A percentile compares a stretch with the other conserved stretches of the same genome.
These are phyloP conservation scores for Phytopythium ostracodes DNA, from an alignment of 352 stramenopile species.

Conservation along the genomic window DNA sequence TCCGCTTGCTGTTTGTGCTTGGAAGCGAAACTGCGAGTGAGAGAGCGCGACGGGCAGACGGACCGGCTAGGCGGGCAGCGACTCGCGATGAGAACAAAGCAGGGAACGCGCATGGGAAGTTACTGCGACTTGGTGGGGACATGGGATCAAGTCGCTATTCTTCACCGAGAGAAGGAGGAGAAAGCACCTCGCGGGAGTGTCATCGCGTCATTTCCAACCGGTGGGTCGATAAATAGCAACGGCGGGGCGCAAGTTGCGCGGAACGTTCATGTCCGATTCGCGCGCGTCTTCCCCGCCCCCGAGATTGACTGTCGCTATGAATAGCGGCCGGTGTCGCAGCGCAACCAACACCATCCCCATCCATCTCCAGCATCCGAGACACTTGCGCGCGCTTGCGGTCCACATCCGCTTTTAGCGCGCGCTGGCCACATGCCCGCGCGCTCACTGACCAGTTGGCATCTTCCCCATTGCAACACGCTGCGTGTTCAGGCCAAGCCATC, in stretches of 20 bases:
- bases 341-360: not conserved
- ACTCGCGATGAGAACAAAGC: not conserved
- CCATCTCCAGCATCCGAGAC: too few species aligned
- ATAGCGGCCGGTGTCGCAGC: not conserved
- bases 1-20: not conserved
- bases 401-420: not conserved
- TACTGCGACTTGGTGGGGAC: not conserved
- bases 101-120: not conserved
- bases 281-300: not conserved
- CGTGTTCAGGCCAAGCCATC: not conserved
- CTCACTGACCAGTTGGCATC: not conserved
- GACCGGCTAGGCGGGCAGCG: not conserved
- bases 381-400: not conserved
- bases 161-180: not conserved
- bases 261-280: constrained; percentile 1
- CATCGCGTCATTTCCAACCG: not conserved
- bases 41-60: not conserved
- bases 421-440: not conserved
- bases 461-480: not conserved
- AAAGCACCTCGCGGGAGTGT: not conserved
- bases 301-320: not conserved
- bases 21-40: not conserved
- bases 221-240: not conserved
- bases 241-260: not conserved
- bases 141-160: not conserved